phyloP scores from a whole-genome alignment of 2,329 filamentous ascomycete species.

The Penicillium italicum region DNA sequence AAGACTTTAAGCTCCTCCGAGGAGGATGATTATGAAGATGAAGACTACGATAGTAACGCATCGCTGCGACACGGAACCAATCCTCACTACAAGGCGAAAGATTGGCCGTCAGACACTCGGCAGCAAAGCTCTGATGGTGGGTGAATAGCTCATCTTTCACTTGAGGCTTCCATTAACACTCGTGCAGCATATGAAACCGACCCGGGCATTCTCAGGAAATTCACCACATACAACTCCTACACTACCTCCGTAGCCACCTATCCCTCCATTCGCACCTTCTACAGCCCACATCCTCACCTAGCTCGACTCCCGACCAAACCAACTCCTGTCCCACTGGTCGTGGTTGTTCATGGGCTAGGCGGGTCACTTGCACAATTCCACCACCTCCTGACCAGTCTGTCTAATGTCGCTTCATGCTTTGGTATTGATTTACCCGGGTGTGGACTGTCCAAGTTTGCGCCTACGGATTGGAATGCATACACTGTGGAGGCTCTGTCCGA shows the following conservation, averaged over 20 bases:
- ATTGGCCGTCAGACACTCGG: constrained; percentile 24
- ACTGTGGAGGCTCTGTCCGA: constrained; percentile 70
- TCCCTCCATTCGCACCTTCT: constrained; percentile 75
- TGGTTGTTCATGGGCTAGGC: constrained; percentile 91
- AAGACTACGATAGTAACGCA: constrained; percentile 35
- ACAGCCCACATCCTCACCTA: constrained; percentile 75
- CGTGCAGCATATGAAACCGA: constrained; percentile 53
- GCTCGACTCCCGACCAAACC: constrained; percentile 72
- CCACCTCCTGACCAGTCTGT: constrained; percentile 72
- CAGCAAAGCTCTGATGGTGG: constrained; percentile 32
- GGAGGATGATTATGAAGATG: constrained; percentile 37
- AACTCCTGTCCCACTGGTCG: constrained; percentile 72
- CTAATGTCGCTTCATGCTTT: constrained; percentile 77
- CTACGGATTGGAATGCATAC: constrained; percentile 73
- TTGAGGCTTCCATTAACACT: constrained; percentile 9
- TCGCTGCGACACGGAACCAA: constrained; percentile 31
- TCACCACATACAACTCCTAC: constrained; percentile 69
- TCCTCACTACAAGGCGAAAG: constrained; percentile 16
- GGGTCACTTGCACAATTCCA: constrained; percentile 87
- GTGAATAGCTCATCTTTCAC: constrained; percentile 6
- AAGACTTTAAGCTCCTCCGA: constrained; percentile 35
- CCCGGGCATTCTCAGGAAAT: constrained; percentile 73
- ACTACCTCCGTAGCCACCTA: constrained; percentile 69
- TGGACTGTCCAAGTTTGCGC: constrained; percentile 72
- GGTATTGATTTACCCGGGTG: constrained; percentile 90